A percentile compares a stretch with the other conserved stretches of the same genome.
Conservation (phyloP, 2,329 filamentous ascomycete species). For the Aspergillus clavatus region DNA sequence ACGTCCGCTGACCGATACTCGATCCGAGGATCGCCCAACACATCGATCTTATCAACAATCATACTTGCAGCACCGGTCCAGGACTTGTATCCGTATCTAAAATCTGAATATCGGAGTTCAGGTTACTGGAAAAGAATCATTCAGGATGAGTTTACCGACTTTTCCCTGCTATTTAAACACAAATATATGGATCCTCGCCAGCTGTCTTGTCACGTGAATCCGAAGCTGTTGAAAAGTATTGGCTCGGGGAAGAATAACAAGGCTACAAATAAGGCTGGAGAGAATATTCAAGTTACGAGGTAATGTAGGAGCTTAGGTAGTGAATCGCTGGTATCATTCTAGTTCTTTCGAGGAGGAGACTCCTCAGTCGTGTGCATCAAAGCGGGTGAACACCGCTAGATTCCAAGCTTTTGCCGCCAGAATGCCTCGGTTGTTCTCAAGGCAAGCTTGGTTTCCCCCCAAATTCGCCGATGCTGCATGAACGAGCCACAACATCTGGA, state of each 20-base stretch:
- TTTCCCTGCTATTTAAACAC: constrained; percentile 9
- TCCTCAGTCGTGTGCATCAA: neutral
- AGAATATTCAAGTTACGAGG: neutral
- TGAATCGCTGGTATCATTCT: neutral
- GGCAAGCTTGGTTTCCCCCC: neutral
- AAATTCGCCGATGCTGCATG: neutral
- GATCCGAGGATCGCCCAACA: constrained; percentile 61
- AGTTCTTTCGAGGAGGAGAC: neutral
- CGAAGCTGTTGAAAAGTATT: constrained; percentile 1
- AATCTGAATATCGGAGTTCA: neutral
- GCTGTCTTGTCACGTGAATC: constrained; percentile 18
- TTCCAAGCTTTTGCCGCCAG: neutral
- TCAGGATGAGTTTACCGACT: neutral
- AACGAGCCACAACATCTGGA: neutral
- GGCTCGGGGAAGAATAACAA: constrained; percentile 2
- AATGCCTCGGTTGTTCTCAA: neutral
- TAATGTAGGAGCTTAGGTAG: neutral
- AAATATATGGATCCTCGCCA: constrained; percentile 12
- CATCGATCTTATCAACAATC: constrained; percentile 58
- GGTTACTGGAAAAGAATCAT: neutral
- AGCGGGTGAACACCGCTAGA: neutral
- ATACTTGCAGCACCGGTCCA: constrained; percentile 28
- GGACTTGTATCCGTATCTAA: neutral
- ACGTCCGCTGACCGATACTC: constrained; percentile 59
- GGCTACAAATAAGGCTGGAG: constrained; percentile 3